Evolutionary conservation across 805 yeast genomes (phyloP).

Genomic region (Lipomyces mesembrius): DNA sequence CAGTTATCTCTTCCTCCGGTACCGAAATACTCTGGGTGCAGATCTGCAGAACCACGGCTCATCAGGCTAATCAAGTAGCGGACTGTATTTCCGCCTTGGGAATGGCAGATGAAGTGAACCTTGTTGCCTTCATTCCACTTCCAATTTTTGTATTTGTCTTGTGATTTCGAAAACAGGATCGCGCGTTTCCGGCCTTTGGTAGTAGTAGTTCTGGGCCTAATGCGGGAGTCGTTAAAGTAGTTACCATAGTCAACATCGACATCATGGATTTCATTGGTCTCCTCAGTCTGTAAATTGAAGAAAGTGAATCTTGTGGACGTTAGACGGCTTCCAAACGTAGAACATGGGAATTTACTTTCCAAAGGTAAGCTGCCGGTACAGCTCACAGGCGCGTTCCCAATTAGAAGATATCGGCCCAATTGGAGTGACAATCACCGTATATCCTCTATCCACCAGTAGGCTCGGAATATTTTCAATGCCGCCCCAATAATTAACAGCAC

Average conservation of each 20-base stretch:
- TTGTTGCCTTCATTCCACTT: not conserved
- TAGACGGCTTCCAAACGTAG: not conserved
- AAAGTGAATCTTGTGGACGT: not conserved
- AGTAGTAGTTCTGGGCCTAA: not conserved
- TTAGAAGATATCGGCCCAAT: not conserved
- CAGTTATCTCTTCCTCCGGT: not conserved
- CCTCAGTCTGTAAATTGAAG: not conserved
- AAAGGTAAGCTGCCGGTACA: not conserved
- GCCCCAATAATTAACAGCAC: slow-evolving; percentile 2
- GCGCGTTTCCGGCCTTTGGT: not conserved
- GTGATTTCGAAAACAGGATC: not conserved
- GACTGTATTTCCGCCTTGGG: not conserved
- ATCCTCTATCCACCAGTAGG: not conserved
- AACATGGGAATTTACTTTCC: not conserved
- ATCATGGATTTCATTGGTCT: not conserved
- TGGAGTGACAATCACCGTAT: slow-evolving; percentile 5
- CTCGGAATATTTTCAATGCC: slow-evolving; percentile 4
- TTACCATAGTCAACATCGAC: not conserved
- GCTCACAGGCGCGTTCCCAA: slow-evolving; percentile 8
- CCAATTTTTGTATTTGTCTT: not conserved
- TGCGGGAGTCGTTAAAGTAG: not conserved
- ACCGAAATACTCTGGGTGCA: not conserved
- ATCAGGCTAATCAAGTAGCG: slow-evolving; percentile 4
- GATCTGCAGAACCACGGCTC: not conserved
- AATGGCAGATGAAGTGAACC: slow-evolving; percentile 6